Evolutionary conservation across 1,284 basidiomycete species (phyloP).

Genomic region (Sutorius eximius): DNA sequence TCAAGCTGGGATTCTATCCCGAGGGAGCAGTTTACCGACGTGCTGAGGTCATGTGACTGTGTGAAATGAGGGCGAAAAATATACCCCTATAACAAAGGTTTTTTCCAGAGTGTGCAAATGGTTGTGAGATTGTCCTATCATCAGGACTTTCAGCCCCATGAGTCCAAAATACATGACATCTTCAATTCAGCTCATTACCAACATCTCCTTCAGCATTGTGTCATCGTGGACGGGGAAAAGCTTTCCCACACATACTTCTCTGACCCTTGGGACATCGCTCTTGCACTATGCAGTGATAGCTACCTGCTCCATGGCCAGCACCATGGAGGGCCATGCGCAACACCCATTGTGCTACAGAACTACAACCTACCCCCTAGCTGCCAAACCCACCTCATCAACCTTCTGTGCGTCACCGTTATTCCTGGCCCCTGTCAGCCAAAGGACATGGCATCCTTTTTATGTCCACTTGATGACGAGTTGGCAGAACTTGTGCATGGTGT

Average conservation of each 20-base stretch:
- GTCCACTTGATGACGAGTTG: neutral
- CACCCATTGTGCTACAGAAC: neutral
- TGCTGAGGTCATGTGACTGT: too few species aligned
- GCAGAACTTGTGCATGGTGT: neutral
- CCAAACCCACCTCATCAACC: neutral
- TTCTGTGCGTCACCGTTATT: neutral
- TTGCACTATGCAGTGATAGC: neutral
- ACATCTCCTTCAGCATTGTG: neutral
- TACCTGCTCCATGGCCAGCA: neutral
- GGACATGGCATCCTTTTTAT: neutral
- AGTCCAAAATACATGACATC: neutral
- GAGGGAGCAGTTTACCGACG: too few species aligned
- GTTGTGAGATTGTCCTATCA: too few species aligned
- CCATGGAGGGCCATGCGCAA: neutral
- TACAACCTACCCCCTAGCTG: neutral
- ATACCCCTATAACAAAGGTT: too few species aligned
- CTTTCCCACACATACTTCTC: neutral
- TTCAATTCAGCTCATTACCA: neutral
- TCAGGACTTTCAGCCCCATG: too few species aligned
- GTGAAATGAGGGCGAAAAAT: too few species aligned
- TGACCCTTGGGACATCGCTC: neutral
- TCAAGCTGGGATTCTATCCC: too few species aligned
- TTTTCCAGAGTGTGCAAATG: too few species aligned
- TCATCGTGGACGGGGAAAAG: neutral
- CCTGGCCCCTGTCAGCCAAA: neutral